Percentiles rank a stretch among this genome's conserved stretches.
These are phyloP conservation scores for Xylaria arbuscula DNA, from an alignment of 2,329 filamentous ascomycete genomes.

Conservation along the genomic window DNA sequence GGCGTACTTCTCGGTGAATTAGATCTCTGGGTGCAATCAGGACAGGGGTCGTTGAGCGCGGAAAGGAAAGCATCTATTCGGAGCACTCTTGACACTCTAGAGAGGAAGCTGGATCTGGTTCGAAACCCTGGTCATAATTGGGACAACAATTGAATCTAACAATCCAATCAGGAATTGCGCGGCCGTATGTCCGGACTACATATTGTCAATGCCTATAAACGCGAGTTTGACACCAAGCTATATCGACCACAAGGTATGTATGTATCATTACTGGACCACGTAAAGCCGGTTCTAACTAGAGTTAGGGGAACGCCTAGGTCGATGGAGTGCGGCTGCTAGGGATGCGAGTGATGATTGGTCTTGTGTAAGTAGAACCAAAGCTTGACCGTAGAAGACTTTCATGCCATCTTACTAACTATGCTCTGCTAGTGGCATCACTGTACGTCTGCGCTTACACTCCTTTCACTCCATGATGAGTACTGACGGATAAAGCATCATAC, in stretches of 20 bases:
- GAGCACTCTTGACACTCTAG: slow-evolving; percentile 49
- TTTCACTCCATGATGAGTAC: slow-evolving; percentile 54
- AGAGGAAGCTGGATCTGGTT: slow-evolving; percentile 44
- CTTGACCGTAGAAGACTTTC: slow-evolving; percentile 4
- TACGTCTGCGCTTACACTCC: slow-evolving; percentile 16
- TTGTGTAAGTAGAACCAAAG: slow-evolving; percentile 49
- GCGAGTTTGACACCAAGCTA: slow-evolving; percentile 23
- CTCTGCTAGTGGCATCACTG: slow-evolving; percentile 29
- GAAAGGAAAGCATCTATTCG: slow-evolving; percentile 53
- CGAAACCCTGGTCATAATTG: background rate
- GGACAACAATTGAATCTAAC: slow-evolving; percentile 4
- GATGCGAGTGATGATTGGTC: slow-evolving; percentile 50
- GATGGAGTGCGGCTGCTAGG: slow-evolving; percentile 49
- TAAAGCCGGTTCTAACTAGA: slow-evolving; percentile 3
- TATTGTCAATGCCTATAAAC: slow-evolving; percentile 11
- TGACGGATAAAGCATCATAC: slow-evolving; percentile 47
- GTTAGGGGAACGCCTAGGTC: slow-evolving; percentile 1
- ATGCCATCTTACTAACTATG: slow-evolving; percentile 14
- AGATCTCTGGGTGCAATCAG: slow-evolving; percentile 58
- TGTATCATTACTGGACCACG: background rate
- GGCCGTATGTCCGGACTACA: slow-evolving; percentile 25
- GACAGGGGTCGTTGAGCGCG: slow-evolving; percentile 52
- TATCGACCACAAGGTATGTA: slow-evolving; percentile 23
- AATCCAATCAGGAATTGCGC: slow-evolving; percentile 19
- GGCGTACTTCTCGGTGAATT: slow-evolving; percentile 55